Base-by-base conservation (phyloP, 768 basidiomycete genomes). In the Mycena kentingensis region DNA sequence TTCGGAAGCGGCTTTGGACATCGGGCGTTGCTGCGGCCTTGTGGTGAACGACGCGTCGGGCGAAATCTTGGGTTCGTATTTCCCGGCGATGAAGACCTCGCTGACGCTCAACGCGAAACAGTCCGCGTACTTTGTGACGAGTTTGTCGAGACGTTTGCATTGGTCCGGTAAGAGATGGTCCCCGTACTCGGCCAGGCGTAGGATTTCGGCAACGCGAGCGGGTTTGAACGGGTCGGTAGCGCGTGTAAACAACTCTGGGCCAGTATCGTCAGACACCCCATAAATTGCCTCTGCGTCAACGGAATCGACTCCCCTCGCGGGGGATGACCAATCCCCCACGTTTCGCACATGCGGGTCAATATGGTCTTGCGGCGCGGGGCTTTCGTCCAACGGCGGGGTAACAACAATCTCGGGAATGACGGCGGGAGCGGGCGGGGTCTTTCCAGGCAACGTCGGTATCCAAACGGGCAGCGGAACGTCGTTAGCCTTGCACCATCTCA, bases 101-200 rank as follows among this genome's bases (percentile, higher is more conserved):
- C 63, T 59, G 3, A 76, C 51, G 0, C 66, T 65, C 2, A 75
- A 52, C 1, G 73, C 71, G 51, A 76, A 79, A 26, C 63, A 54
- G 52, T 77, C 74, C 0, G 76, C 71, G 45, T 59, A 73, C 46
- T 70, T 54, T 0, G 18, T 25, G 0, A 77, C 24, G 7, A 76
- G 49, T 0, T 29, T 49, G 0, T 37, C 16, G 0, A 74, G 65
- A 7, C 41, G 15, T 3, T 18, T 13, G 10, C 51, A 46, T 46
- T 79, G 60, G 0, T 58, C 63, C 1, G 36, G 31, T 0, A 63
- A 57, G 0, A 77, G 38, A 38, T 77, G 71, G 0, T 11, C 4
- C 0, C 73, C 73, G 3, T 71, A 62, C 0, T 29, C 46, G 13
- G 70, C 53, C 25, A 61, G 35, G 0, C 27, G 29, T 10, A 67